phyloP scores from a whole-genome alignment of 495 filamentous ascomycete species.

The Aspergillus asperescens region DNA sequence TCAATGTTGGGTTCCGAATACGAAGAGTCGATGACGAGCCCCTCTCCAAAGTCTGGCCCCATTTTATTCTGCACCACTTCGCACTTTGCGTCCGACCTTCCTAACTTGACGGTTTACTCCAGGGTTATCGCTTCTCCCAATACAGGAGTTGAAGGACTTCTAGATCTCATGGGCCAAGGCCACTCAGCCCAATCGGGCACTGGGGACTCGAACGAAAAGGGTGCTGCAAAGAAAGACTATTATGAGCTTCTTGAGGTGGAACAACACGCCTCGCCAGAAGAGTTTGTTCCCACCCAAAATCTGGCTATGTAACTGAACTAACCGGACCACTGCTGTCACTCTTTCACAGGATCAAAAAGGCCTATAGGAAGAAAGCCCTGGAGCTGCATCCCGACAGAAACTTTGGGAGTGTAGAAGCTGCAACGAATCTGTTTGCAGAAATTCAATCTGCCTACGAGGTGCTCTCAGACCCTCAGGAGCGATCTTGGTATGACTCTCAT shows the following conservation, averaged over 20 bases:
- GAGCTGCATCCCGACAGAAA: constrained; percentile 96
- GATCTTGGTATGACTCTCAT: constrained; percentile 96
- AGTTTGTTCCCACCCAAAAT: constrained; percentile 52
- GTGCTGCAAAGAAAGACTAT: constrained; percentile 68
- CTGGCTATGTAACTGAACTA: not conserved
- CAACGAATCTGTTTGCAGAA: constrained; percentile 82
- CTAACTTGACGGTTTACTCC: too few relatives aligned
- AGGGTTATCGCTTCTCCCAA: too few relatives aligned
- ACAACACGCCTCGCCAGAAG: constrained; percentile 68
- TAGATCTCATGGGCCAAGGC: constrained; percentile 66
- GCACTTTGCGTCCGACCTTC: too few relatives aligned
- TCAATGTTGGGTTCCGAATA: not conserved
- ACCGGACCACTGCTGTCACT: not conserved
- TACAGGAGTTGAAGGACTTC: too few relatives aligned
- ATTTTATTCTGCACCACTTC: too few relatives aligned
- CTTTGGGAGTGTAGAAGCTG: constrained; percentile 73
- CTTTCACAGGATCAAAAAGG: constrained; percentile 76
- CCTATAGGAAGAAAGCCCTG: constrained; percentile 84
- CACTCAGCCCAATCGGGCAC: constrained; percentile 53
- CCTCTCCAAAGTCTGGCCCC: not conserved
- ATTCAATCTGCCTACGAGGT: constrained; percentile 92
- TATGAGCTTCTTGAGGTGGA: constrained; percentile 82
- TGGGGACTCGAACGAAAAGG: constrained; percentile 14
- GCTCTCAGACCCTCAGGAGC: constrained; percentile 89
- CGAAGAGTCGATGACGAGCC: not conserved